Evolutionary conservation across 305 asterid genomes (phyloP), one percentile per base, ranked within the genome.

Genomic region (Ruellia speciosa): DNA sequence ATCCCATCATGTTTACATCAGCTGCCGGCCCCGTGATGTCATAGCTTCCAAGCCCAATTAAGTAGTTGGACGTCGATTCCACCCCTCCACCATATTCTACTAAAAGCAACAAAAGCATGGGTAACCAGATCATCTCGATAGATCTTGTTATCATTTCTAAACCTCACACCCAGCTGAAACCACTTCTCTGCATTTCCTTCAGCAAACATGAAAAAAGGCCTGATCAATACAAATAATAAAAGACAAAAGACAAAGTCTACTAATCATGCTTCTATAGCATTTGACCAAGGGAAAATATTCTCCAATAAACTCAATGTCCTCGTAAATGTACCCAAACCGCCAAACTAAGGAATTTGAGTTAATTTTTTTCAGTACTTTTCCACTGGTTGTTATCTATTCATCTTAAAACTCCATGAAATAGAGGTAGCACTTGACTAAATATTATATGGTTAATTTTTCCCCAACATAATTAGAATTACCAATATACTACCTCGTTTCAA

Each of bases 1-100:
- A 93, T 16, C 99, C 99, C 99, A 93, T 93, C 97, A 93, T 88
- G 83, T 88, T 88, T 60, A 81, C 99, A 82, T 93, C 99, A 47
- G 97, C 97, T 5, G 99, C 99, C 2, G 99, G 99, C 52, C 99
- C 96, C 7, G 99, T 93, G 63, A 93, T 81, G 73, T 93, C 99
- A 69, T 84, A 93, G 80, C 99, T 93, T 63, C 95, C 96, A 1
- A 93, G 84, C 49, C 99, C 99, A 67, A 88, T 73, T 55, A 84
- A 78, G 79, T 84, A 86, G 66, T 77, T 73, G 48, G 96, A 78
- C 71, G 74, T 75, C 52, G 87, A 79, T 56, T 48, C 56, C 28
- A 70, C 79, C 57, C 65, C 76, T 67, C 54, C 53, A 11, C 80
- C 79, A 63, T 74, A 67, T 68, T 72, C 80, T 59, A 67, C 72